Conservation (phyloP, 441 rosid species). For the Erodium trifolium region DNA sequence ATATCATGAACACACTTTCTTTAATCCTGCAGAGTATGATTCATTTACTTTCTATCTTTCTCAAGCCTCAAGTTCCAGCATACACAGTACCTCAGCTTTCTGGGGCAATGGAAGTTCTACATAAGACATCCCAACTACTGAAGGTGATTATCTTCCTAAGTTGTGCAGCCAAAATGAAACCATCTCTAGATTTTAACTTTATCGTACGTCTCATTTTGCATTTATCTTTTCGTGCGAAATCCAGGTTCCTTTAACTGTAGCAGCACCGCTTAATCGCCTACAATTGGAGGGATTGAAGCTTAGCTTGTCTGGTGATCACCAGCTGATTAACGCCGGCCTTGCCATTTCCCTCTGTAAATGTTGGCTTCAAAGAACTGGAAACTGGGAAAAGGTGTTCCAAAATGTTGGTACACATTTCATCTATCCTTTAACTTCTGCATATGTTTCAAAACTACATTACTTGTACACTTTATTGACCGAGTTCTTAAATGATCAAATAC, state of each 20-base stretch:
- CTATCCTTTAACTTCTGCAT: neutral
- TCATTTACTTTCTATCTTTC: conserved; percentile 30
- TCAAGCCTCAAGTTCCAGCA: conserved; percentile 84
- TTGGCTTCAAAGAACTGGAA: neutral
- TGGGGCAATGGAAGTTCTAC: conserved; percentile 79
- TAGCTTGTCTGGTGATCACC: conserved; percentile 5
- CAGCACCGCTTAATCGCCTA: conserved; percentile 39
- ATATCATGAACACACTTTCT: conserved; percentile 15
- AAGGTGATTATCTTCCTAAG: conserved; percentile 30
- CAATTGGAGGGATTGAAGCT: neutral
- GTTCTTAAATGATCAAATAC: no score
- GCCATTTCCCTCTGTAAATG: conserved; percentile 6
- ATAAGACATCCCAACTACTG: conserved; percentile 40
- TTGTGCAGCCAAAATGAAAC: no score
- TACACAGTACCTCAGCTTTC: conserved; percentile 65
- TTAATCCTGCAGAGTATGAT: no score
- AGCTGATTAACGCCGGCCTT: neutral
- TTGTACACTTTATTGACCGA: neutral
- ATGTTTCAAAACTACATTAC: neutral
- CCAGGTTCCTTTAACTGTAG: conserved; percentile 64
- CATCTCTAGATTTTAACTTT: no score
- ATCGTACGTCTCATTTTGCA: neutral
- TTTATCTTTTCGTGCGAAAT: conserved; percentile 17
- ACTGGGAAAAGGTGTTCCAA: conserved; percentile 2
- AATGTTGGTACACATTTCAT: neutral